Base-by-base conservation (phyloP, 108 stramenopile genomes). In the Mayamaea pseudoterrestris region DNA sequence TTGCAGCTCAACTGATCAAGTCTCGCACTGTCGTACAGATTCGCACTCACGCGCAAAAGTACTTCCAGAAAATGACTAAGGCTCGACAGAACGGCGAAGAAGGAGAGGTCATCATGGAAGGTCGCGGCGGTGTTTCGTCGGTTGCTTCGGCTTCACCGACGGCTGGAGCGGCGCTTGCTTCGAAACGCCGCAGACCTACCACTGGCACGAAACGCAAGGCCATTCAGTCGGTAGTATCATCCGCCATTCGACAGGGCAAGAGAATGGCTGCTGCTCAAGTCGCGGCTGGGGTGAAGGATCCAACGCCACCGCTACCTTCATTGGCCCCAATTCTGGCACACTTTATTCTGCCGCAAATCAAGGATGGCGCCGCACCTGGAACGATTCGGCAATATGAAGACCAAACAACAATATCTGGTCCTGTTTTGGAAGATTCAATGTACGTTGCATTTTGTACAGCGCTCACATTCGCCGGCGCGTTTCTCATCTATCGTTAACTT, bases 41-140 rank as follows among this genome's bases (percentile, higher is more conserved):
- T 55, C 79, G 97, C 18, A 96, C 97, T 4, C 97, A 98, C 62
- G 97, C 97, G 5, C 97, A 98, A 59, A 98, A 98, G 63, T 98
- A 96, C 66, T 96, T 98, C 68, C 94, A 96, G 71, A 98, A 98
- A 65, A 77, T 98, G 45, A 74, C 90, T 55, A 97, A 97, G 72
- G 90, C 83, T 13, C 65, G 81, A 24, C 77, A 82, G 47, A 84
- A 80, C 43, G 88, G 88, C 22, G 88, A 85, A 55, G 70, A 71
- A 45, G 73, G 69, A 9, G 80, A 75, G 16, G 57, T 76, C 23
- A 28, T 65, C 7, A 76, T 76, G 74, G 77, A 71, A 44, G 73
- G 73, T 8, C 47, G 69, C 3, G 71, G 68, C 30, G 71, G 67
- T 0, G 48, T 43, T 20, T 41, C 57, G 18, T 36, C 61, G 9